These are phyloP conservation scores for Albatrellus ellisii DNA, from an alignment of 768 basidiomycete genomes.

Conservation along the genomic window DNA sequence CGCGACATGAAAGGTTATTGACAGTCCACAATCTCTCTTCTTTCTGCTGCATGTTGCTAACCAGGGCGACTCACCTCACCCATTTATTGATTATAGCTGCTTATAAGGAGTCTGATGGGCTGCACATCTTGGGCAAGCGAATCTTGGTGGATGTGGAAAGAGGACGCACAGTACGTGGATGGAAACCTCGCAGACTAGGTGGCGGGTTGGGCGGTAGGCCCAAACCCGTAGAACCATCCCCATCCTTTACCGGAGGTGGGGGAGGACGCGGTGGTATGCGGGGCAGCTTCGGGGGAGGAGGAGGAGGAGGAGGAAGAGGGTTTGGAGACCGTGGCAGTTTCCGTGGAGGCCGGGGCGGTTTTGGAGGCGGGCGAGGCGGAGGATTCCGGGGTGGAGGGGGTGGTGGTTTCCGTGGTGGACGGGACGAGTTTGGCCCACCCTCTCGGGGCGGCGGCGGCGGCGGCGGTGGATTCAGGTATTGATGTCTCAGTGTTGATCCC, in stretches of 20 bases:
- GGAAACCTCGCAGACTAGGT: conserved; percentile 93
- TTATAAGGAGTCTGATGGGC: conserved; percentile 96
- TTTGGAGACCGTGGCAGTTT: conserved; percentile 26
- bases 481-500: too few relatives aligned
- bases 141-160: conserved; percentile 98
- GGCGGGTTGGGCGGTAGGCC: conserved; percentile 99
- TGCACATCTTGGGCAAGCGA: conserved; percentile 91
- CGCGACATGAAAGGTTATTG: conserved; percentile 95
- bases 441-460: conserved; percentile 20
- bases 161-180: conserved; percentile 93
- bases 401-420: conserved; percentile 19
- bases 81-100: conserved; percentile 39
- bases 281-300: conserved; percentile 23
- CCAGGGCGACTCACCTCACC: conserved; percentile 15
- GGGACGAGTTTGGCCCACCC: conserved; percentile 13
- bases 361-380: conserved; percentile 16
- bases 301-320: conserved; percentile 20
- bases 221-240: conserved; percentile 48
- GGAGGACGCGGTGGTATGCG: conserved; percentile 18
- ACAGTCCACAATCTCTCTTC: conserved; percentile 6
- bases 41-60: conserved; percentile 11
- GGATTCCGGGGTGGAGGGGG: conserved; percentile 17
- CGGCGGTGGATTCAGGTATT: conserved; percentile 20
- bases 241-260: conserved; percentile 21
- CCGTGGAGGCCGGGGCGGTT: conserved; percentile 19